Conservation (phyloP, 257 asterid genomes). For the Galeopsis tetrahit region DNA sequence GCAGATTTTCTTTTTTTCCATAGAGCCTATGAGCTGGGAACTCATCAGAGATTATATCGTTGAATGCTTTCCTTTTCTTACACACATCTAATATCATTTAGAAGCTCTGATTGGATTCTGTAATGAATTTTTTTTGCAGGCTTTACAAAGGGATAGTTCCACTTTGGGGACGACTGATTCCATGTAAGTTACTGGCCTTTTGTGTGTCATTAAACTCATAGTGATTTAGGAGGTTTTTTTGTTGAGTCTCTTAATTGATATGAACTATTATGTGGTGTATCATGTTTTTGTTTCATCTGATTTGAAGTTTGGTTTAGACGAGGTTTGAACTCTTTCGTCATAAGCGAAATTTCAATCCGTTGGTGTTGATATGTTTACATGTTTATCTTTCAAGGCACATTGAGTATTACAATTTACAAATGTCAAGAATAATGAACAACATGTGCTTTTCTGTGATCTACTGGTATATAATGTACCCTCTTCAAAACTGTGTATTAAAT, state of each 20-base stretch:
- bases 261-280: not conserved
- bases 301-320: not conserved
- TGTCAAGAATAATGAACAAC: not conserved
- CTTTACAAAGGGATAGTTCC: slow-evolving; percentile 83
- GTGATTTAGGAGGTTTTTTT: too few relatives aligned
- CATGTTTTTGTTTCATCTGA: not conserved
- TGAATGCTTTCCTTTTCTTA: not conserved
- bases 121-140: slow-evolving; percentile 44
- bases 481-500: not conserved
- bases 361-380: not conserved
- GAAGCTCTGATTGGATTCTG: not conserved
- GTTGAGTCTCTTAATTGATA: not conserved
- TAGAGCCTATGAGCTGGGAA: too few relatives aligned
- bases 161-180: slow-evolving; percentile 95
- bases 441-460: not conserved
- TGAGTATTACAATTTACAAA: not conserved
- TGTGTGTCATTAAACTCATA: too few relatives aligned
- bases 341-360: too few relatives aligned
- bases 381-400: not conserved
- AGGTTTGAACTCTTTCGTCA: not conserved
- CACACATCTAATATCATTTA: not conserved
- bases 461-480: too few relatives aligned
- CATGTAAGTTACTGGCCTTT: slow-evolving; percentile 57
- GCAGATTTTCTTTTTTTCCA: too few relatives aligned
- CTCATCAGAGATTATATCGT: too few relatives aligned